A percentile compares a stretch with the other conserved stretches of the same genome.
Evolutionary conservation across 1,139 yeast species (phyloP).

Genomic region (Williopsis jadinii): DNA sequence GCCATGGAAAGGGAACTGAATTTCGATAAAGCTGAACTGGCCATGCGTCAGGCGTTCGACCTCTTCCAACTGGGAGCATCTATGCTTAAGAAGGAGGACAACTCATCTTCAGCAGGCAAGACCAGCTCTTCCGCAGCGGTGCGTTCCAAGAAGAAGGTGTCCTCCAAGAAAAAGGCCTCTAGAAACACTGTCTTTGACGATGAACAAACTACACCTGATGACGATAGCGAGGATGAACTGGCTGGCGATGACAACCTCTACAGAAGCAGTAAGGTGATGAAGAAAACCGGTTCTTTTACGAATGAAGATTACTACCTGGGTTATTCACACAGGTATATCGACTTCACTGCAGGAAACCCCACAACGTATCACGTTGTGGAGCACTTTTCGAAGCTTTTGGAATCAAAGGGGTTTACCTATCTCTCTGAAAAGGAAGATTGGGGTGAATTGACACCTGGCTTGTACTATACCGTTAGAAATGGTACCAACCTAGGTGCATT

Average conservation of each 20-base stretch:
- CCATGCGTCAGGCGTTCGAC: conserved; percentile 20
- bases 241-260: not conserved
- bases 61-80: conserved; percentile 17
- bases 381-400: conserved; percentile 36
- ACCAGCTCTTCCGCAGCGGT: not conserved
- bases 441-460: conserved; percentile 35
- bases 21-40: conserved; percentile 14
- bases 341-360: conserved; percentile 53
- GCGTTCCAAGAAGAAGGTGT: not conserved
- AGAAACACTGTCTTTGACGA: conserved; percentile 4
- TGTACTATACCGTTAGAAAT: conserved; percentile 49
- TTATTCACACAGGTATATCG: conserved; percentile 44
- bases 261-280: not conserved
- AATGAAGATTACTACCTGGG: conserved; percentile 26
- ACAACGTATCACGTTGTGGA: conserved; percentile 55
- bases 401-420: conserved; percentile 45
- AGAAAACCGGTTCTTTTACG: too few species aligned
- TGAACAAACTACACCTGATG: conserved; percentile 8
- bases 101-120: not conserved
- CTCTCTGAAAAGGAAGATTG: conserved; percentile 45
- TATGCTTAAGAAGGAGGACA: conserved; percentile 12
- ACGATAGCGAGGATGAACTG: conserved; percentile 1
- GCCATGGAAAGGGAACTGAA: conserved; percentile 4
- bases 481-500: conserved; percentile 54
- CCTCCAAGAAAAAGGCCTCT: not conserved